Evolutionary conservation across 2,329 filamentous ascomycete species (phyloP).

Genomic region (Emergomyces africanus): DNA sequence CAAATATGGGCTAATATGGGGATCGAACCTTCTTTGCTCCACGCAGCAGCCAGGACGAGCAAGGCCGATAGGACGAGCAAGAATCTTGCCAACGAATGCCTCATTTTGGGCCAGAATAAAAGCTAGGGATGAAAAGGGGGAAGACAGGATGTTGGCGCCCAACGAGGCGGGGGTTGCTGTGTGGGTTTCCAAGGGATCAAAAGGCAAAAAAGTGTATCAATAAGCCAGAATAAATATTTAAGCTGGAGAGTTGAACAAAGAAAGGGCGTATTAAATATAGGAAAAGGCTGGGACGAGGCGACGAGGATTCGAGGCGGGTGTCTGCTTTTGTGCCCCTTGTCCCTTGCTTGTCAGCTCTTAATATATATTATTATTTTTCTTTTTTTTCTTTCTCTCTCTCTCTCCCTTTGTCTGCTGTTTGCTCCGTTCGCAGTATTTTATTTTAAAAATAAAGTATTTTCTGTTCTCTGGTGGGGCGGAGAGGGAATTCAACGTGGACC

Average conservation of each 20-base stretch:
- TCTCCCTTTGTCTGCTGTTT: background rate
- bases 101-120: slow-evolving; percentile 47
- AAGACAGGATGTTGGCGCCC: slow-evolving; percentile 1
- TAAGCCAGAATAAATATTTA: too few species aligned
- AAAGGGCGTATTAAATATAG: background rate
- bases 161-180: background rate
- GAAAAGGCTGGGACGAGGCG: background rate
- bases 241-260: background rate
- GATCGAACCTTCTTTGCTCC: slow-evolving; percentile 68
- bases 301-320: background rate
- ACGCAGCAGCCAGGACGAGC: slow-evolving; percentile 57
- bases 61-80: slow-evolving; percentile 57
- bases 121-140: background rate
- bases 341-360: background rate
- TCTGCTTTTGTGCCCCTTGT: too few species aligned
- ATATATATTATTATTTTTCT: background rate
- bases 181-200: background rate
- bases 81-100: slow-evolving; percentile 44
- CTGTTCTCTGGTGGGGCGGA: background rate
- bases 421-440: background rate
- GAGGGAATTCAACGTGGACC: background rate
- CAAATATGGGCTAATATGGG: background rate
- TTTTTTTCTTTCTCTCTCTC: background rate
- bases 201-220: background rate
- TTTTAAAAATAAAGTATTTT: background rate